Percentiles rank a stretch among this genome's conserved stretches.
phyloP scores from a whole-genome alignment of 305 asterid genomes.

The Fraxinus sp. region DNA sequence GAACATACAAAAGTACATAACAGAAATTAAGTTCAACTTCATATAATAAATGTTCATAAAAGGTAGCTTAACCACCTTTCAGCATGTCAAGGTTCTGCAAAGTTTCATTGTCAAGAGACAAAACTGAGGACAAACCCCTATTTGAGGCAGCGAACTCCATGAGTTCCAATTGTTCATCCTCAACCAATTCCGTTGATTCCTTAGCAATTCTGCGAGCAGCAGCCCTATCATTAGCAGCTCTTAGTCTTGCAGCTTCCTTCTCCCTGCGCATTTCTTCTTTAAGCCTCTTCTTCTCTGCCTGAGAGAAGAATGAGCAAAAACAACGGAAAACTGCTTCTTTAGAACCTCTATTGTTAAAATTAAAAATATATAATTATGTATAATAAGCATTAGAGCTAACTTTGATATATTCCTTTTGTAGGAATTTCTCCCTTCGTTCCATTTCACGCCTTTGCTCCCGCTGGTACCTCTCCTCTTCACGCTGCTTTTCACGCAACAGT shows the following conservation, averaged over 20 bases:
- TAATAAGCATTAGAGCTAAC: constrained; percentile 38
- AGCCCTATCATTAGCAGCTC: constrained; percentile 84
- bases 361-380: constrained; percentile 3
- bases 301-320: constrained; percentile 26
- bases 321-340: not conserved
- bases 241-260: constrained; percentile 81
- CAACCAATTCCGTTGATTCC: constrained; percentile 74
- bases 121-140: constrained; percentile 59
- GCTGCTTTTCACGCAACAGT: constrained; percentile 75
- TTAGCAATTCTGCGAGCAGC: constrained; percentile 84
- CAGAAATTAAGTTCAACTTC: not conserved
- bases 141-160: constrained; percentile 80
- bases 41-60: not conserved
- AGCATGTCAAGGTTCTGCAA: constrained; percentile 56
- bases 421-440: constrained; percentile 74
- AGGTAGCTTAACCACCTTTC: constrained; percentile 43
- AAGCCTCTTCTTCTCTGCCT: constrained; percentile 82
- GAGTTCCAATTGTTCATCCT: constrained; percentile 82
- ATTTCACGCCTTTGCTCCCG: constrained; percentile 88
- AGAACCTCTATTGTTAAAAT: not conserved
- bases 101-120: constrained; percentile 65
- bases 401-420: constrained; percentile 72
- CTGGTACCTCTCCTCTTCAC: constrained; percentile 75
- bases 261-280: constrained; percentile 86
- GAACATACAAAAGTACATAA: constrained; percentile 11